Conservation (phyloP, 192 early-diverging fungal species). For the Rhizophagus clarus region DNA sequence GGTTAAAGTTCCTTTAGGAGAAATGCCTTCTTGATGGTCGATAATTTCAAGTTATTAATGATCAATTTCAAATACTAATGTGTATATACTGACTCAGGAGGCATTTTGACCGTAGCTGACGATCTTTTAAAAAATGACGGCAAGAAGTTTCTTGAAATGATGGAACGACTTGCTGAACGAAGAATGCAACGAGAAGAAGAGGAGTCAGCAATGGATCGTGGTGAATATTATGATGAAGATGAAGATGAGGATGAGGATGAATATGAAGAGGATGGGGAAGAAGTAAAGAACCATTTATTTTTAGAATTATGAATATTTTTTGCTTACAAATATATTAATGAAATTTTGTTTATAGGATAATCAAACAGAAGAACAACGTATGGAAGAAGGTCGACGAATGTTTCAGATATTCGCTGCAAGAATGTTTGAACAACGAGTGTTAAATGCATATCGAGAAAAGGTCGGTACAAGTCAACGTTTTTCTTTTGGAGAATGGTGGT, state of each 20-base stretch:
- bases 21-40: background rate
- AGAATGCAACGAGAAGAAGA: conserved; percentile 83
- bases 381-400: conserved; percentile 91
- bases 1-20: background rate
- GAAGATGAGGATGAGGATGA: conserved; percentile 57
- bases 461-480: conserved; percentile 39
- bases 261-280: conserved; percentile 49
- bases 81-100: conserved; percentile 40
- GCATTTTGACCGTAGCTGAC: conserved; percentile 78
- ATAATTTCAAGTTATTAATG: background rate
- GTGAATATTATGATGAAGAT: conserved; percentile 48
- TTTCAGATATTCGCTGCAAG: conserved; percentile 96
- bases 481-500: background rate
- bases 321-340: background rate
- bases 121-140: conserved; percentile 92
- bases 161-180: conserved; percentile 92
- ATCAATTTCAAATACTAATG: background rate
- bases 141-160: conserved; percentile 93
- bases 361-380: conserved; percentile 82
- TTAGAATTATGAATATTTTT: background rate
- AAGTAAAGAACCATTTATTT: background rate
- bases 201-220: conserved; percentile 44
- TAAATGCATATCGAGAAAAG: conserved; percentile 93
- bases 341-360: conserved; percentile 54
- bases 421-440: conserved; percentile 96